phyloP scores from a whole-genome alignment of 2,329 filamentous ascomycete species.

The Trichoderma citrinoviride region DNA sequence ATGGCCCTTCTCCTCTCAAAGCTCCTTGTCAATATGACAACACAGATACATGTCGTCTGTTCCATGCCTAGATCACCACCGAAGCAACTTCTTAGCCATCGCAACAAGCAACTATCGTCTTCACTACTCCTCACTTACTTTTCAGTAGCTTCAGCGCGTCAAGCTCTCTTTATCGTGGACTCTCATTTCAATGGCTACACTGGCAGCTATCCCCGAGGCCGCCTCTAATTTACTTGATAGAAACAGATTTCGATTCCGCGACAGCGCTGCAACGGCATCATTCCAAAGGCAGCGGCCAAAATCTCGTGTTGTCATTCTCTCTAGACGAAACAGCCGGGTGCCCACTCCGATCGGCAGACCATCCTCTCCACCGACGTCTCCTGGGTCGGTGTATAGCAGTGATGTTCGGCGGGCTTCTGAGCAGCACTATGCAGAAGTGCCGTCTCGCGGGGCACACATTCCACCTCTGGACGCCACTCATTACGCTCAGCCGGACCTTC shows the following conservation, averaged over 20 bases:
- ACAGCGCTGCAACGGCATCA: constrained; percentile 21
- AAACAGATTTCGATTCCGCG: constrained; percentile 20
- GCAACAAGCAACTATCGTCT: constrained; percentile 21
- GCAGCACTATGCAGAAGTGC: neutral
- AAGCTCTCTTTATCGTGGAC: constrained; percentile 16
- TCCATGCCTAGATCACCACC: constrained; percentile 9
- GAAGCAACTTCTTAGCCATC: constrained; percentile 19
- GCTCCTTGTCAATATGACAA: constrained; percentile 1
- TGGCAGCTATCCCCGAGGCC: constrained; percentile 32
- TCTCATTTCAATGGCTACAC: constrained; percentile 30
- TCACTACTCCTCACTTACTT: constrained; percentile 25
- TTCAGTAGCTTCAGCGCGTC: constrained; percentile 28
- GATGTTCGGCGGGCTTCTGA: neutral
- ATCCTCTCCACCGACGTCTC: neutral
- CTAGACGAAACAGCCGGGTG: constrained; percentile 29
- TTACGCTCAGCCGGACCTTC: neutral
- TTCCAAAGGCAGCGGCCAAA: constrained; percentile 27
- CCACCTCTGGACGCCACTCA: neutral
- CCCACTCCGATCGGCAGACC: constrained; percentile 24
- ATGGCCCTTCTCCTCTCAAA: constrained; percentile 5
- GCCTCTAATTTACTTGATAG: constrained; percentile 25
- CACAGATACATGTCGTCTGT: neutral
- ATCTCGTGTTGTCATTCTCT: constrained; percentile 31
- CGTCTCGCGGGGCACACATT: neutral
- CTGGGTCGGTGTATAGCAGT: neutral